phyloP scores from a whole-genome alignment of 148 eudicot genomes.

The Chenopodium album region DNA sequence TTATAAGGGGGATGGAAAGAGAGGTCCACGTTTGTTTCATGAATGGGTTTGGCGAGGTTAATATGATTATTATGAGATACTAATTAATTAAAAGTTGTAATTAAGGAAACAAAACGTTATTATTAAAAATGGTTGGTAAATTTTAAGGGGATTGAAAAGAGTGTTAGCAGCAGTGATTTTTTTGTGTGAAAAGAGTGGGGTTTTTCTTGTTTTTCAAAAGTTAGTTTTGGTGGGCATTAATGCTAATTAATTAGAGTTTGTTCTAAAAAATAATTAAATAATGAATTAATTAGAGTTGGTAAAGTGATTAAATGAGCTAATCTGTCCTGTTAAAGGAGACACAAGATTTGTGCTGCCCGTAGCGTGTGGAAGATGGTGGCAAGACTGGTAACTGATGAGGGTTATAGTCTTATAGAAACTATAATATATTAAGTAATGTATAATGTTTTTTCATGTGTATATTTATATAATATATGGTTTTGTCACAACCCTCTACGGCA shows the following conservation, averaged over 20 bases:
- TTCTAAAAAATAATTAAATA: neutral
- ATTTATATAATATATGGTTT: too few species aligned
- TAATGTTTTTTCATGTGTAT: too few species aligned
- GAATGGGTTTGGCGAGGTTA: constrained; percentile 40
- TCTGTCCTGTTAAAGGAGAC: constrained; percentile 35
- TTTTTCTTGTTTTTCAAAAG: neutral
- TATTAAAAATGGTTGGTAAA: constrained; percentile 5
- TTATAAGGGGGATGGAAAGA: constrained; percentile 21
- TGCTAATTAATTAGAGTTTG: neutral
- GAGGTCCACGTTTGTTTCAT: constrained; percentile 50
- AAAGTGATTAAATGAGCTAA: constrained; percentile 20
- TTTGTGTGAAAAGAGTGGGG: constrained; percentile 47
- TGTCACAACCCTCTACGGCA: too few species aligned
- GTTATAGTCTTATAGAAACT: too few species aligned
- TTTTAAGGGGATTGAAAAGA: constrained; percentile 21
- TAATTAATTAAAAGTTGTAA: constrained; percentile 18
- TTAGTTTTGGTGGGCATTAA: constrained; percentile 4
- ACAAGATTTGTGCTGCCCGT: constrained; percentile 66
- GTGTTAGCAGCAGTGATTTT: constrained; percentile 15
- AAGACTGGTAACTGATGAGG: neutral
- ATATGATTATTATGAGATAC: constrained; percentile 17
- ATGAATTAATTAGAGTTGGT: constrained; percentile 20
- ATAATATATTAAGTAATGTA: too few species aligned
- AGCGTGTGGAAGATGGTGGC: constrained; percentile 43
- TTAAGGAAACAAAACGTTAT: constrained; percentile 13